phyloP scores from a whole-genome alignment of 129 eudicot species.

The Chrysanthemum seticuspe region DNA sequence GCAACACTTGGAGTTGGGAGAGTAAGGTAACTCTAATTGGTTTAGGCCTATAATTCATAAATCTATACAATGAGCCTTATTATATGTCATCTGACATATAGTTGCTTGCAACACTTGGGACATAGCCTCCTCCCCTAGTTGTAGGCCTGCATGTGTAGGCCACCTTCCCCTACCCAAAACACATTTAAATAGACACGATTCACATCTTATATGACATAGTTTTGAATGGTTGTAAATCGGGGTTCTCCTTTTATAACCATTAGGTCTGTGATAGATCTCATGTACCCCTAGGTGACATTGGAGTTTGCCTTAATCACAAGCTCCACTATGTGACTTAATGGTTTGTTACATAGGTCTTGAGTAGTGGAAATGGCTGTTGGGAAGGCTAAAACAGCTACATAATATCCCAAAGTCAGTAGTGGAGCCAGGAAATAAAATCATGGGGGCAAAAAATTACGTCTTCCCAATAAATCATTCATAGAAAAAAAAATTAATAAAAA shows the following conservation, averaged over 20 bases:
- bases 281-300: background rate
- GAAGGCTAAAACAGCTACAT: background rate
- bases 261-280: background rate
- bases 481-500: too few species aligned
- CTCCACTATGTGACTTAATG: background rate
- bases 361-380: background rate
- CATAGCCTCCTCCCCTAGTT: background rate
- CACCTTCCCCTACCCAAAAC: background rate
- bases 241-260: background rate
- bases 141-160: background rate
- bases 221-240: background rate
- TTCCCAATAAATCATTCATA: too few species aligned
- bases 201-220: background rate
- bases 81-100: too few species aligned
- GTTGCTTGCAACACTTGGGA: background rate
- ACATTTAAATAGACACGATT: too few species aligned
- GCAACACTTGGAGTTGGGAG: too few species aligned
- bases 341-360: background rate
- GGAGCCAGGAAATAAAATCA: too few species aligned
- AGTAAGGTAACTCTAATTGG: too few species aligned
- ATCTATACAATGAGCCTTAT: too few species aligned
- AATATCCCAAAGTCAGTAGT: background rate
- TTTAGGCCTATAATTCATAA: too few species aligned
- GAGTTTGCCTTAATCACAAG: background rate
- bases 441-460: too few species aligned